These are phyloP conservation scores for Akanthomyces uredinophilus DNA, from an alignment of 2,329 filamentous ascomycete species.

Conservation along the genomic window DNA sequence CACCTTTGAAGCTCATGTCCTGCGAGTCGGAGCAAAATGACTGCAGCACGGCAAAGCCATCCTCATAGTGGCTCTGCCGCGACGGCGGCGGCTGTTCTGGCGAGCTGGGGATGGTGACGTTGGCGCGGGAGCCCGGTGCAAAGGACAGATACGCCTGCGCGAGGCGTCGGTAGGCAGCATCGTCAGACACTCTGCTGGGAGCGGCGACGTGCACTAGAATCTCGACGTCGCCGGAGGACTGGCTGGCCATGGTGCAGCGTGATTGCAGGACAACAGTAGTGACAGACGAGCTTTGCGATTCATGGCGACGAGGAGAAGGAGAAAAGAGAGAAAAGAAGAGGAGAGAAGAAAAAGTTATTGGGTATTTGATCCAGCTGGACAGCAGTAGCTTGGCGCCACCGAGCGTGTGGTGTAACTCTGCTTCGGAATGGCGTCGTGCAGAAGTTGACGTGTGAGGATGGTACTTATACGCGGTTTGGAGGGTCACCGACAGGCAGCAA, in stretches of 20 bases:
- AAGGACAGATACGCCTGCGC: slow-evolving; percentile 49
- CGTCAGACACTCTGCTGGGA: slow-evolving; percentile 43
- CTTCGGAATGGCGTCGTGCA: neutral
- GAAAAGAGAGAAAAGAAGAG: neutral
- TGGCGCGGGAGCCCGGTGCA: slow-evolving; percentile 24
- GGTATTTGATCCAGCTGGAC: neutral
- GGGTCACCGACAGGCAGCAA: neutral
- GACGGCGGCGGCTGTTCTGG: neutral
- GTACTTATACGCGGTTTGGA: neutral
- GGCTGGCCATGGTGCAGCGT: slow-evolving; percentile 23
- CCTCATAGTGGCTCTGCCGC: slow-evolving; percentile 1
- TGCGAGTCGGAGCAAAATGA: slow-evolving; percentile 29
- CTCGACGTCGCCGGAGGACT: slow-evolving; percentile 34
- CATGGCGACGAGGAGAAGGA: slow-evolving; percentile 20
- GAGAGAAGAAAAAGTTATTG: neutral
- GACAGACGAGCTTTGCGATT: slow-evolving; percentile 13
- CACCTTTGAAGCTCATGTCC: slow-evolving; percentile 41
- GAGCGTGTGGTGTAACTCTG: neutral
- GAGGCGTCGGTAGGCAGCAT: slow-evolving; percentile 44
- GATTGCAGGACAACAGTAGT: neutral
- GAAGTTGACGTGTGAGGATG: neutral
- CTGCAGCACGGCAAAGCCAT: slow-evolving; percentile 15
- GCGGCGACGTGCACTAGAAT: slow-evolving; percentile 53
- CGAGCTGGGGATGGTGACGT: slow-evolving; percentile 1
- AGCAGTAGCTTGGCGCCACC: neutral